Conservation (phyloP, 345 rosid species). For the Turnera subulata region DNA sequence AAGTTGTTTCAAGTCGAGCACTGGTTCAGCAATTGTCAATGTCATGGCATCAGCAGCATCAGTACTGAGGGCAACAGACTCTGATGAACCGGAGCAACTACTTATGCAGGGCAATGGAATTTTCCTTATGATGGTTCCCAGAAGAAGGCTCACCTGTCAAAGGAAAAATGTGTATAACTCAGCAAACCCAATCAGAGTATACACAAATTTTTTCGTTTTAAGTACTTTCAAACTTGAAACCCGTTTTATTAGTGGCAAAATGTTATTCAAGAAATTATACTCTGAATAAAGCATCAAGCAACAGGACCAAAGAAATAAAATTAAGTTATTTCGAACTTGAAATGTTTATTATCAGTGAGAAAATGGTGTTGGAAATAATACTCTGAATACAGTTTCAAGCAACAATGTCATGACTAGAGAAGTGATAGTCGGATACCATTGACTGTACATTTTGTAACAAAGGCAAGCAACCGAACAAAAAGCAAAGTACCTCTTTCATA, state of each 20-base stretch:
- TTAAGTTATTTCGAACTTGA: no score
- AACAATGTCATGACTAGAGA: no score
- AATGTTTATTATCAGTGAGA: neutral
- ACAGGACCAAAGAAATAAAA: no score
- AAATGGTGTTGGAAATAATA: neutral
- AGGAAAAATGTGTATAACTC: constrained; percentile 1
- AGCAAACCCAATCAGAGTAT: neutral
- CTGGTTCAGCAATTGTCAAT: constrained; percentile 28
- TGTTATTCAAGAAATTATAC: neutral
- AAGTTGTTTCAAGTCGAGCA: constrained; percentile 80
- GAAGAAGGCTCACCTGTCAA: constrained; percentile 83
- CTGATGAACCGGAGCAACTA: constrained; percentile 35
- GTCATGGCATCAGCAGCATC: constrained; percentile 28
- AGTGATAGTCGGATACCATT: no score
- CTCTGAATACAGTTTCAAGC: neutral
- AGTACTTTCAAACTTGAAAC: constrained; percentile 5
- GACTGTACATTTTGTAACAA: constrained; percentile 16
- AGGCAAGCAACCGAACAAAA: constrained; percentile 11
- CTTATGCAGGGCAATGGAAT: constrained; percentile 66
- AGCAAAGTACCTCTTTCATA: constrained; percentile 81
- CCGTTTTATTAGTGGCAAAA: neutral
- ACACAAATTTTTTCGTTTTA: neutral
- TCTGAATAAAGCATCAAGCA: no score
- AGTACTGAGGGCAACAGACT: constrained; percentile 27
- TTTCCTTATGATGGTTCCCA: constrained; percentile 85